Evolutionary conservation across 2,329 filamentous ascomycete genomes (phyloP), one percentile per base, ranked within the genome.

Genomic region (Pyrenophora seminiperda): DNA sequence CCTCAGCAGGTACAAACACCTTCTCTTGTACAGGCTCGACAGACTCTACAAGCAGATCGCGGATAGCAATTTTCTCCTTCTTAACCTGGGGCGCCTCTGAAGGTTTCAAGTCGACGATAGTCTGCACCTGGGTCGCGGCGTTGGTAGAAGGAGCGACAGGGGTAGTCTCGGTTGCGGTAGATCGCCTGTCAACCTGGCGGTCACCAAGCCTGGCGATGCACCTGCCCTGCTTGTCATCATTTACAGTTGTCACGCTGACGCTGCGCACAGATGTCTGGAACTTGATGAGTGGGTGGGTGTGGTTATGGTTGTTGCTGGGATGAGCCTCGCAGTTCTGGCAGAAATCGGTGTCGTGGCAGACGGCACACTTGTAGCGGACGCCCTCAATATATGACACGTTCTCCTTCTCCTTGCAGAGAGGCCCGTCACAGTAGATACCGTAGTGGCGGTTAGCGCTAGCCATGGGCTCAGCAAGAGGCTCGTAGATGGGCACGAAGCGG

Each of bases 221-320:
- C 52, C 83, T 80, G 41, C 88, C 88, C 61, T 85, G 79, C 51
- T 82, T 82, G 63, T 91, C 85, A 74, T 96, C 90, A 44, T 88
- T 88, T 57, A 88, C 81, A 7, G 93, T 97, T 41, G 86, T 92
- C 43, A 99, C 89, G 55, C 84, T 92, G 29, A 96, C 90, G 61
- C 90, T 88, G 61, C 90, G 89, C 40, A 99, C 88, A 7, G 93
- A 89, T 2, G 90, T 95, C 82, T 91, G 96, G 80, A 99, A 91
- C 78, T 96, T 97, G 79, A 99, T 91, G 63, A 99, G 79, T 20
- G 94, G 94, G 66, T 99, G 94, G n/a, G 92, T 96, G 74, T 86
- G 87, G 79, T 97, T 97, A 79, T 99, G 94, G 17, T 78, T 79
- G 73, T 95, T 93, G 58, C 80, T 80, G 6, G 94, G 94, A 65